A percentile compares a stretch with the other conserved stretches of the same genome.
phyloP scores from a whole-genome alignment of 768 basidiomycete genomes.

The Cystofilobasidium capitatum region DNA sequence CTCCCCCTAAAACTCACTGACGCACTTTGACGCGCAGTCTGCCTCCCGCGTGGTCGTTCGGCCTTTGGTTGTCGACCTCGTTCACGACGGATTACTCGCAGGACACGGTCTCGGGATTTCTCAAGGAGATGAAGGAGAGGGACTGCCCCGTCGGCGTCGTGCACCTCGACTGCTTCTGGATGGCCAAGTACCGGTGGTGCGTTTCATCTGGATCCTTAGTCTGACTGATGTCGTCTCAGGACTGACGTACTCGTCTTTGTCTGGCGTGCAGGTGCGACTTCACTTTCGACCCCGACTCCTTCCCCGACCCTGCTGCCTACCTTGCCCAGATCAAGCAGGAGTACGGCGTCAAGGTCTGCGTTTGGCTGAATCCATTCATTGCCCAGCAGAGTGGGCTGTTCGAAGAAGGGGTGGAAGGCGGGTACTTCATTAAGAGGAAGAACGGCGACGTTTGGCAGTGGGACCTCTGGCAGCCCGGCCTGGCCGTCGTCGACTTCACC shows the following conservation, averaged over 20 bases:
- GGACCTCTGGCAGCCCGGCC: slow-evolving; percentile 57
- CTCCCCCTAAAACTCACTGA: not conserved
- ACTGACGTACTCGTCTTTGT: not conserved
- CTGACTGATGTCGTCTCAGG: not conserved
- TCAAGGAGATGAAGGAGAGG: slow-evolving; percentile 54
- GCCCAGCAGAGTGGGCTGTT: slow-evolving; percentile 50
- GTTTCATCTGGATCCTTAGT: slow-evolving; percentile 6
- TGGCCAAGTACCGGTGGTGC: slow-evolving; percentile 36
- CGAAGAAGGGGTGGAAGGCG: slow-evolving; percentile 56
- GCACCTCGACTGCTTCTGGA: slow-evolving; percentile 41
- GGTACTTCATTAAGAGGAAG: slow-evolving; percentile 59
- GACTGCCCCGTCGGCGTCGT: slow-evolving; percentile 52
- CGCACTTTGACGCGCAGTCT: slow-evolving; percentile 33
- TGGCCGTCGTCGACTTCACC: slow-evolving; percentile 53
- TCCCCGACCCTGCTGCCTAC: slow-evolving; percentile 56
- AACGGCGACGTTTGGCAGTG: slow-evolving; percentile 51
- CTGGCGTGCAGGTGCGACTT: slow-evolving; percentile 40
- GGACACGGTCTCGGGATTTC: slow-evolving; percentile 57
- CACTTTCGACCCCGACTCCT: slow-evolving; percentile 65
- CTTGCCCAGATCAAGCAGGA: slow-evolving; percentile 45
- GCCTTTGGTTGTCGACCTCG: slow-evolving; percentile 67
- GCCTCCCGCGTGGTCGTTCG: slow-evolving; percentile 64
- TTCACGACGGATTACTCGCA: slow-evolving; percentile 59
- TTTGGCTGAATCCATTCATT: slow-evolving; percentile 64
- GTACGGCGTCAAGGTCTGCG: slow-evolving; percentile 59